Evolutionary conservation across 305 asterid genomes (phyloP).

Genomic region (Galium porrigens): DNA sequence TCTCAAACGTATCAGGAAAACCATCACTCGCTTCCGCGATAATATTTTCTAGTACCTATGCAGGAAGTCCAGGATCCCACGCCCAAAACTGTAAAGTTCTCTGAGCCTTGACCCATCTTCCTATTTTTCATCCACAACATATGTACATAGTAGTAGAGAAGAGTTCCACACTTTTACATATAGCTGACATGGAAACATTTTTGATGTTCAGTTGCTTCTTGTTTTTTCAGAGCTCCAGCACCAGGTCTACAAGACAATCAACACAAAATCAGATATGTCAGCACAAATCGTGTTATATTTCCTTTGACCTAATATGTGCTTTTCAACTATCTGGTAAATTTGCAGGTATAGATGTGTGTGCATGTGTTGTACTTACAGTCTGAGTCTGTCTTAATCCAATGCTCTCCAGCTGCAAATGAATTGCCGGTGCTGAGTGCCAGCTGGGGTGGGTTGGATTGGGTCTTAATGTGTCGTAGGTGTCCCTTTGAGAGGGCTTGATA

Average conservation of each 20-base stretch:
- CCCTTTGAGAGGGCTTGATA: constrained; percentile 30
- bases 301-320: background rate
- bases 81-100: background rate
- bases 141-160: background rate
- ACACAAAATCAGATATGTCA: constrained; percentile 14
- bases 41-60: background rate
- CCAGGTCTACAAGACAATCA: constrained; percentile 50
- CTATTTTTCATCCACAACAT: background rate
- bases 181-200: background rate
- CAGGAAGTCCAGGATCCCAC: background rate
- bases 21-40: background rate
- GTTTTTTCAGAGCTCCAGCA: constrained; percentile 58
- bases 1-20: constrained; percentile 5
- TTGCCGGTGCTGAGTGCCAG: constrained; percentile 22
- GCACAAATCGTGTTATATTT: background rate
- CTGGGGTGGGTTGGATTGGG: constrained; percentile 27
- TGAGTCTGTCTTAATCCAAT: constrained; percentile 82
- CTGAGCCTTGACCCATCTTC: constrained; percentile 5
- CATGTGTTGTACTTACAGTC: constrained; percentile 51
- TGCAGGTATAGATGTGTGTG: background rate
- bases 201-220: constrained; percentile 6
- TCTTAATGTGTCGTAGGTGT: constrained; percentile 28
- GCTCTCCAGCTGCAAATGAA: constrained; percentile 36
- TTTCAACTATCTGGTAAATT: background rate
- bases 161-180: constrained; percentile 4